Evolutionary conservation across 768 basidiomycete genomes (phyloP), one percentile per base, ranked within the genome.

Genomic region (Leccinum subgranulosum): DNA sequence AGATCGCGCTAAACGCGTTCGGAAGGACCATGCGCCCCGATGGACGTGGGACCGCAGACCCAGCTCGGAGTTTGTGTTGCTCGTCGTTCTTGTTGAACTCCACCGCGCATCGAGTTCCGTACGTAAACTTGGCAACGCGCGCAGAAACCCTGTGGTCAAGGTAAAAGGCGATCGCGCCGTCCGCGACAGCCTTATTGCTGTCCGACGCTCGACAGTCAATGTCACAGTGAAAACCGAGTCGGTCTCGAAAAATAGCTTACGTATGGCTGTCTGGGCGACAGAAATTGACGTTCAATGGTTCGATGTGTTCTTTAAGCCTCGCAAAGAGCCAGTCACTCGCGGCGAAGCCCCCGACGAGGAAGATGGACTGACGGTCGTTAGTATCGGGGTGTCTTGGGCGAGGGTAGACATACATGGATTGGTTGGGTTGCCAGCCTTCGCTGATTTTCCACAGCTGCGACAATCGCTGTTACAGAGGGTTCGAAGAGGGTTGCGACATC

Each of bases 251-350:
- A 28, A 17, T 56, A 27, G 9, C 68, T 58, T 12, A 82, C 84
- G 82, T 75, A 64, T 81, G 79, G 31, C 75, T 76, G 54, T 84
- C 81, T 6, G 82, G 83, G 3, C 82, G 76, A 55, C 76, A 74
- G 39, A 84, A 72, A 21, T 73, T 68, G 33, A 83, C 53, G 2
- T 74, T 70, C 12, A 73, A 54, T 0, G 71, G 68, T 21, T 59
- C 65, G n/a, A 84, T 63, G 2, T 70, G 61, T 1, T 46, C 54
- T 41, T 71, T 64, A 17, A 79, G 55, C 27, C 45, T 69, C 14
- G 62, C 57, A 34, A 75, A 79, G 9, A 80, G 69, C 74, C 75
- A 80, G 49, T 77, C 74, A 45, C 70, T 80, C 4, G 75, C 75
- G 8, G 76, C 74, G 46, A 80, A 79, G 9, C 78, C 77, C 10